Percentiles rank a stretch among this genome's conserved stretches.
Evolutionary conservation across 768 basidiomycete genomes (phyloP).

Genomic region (Amanita polypyramis): DNA sequence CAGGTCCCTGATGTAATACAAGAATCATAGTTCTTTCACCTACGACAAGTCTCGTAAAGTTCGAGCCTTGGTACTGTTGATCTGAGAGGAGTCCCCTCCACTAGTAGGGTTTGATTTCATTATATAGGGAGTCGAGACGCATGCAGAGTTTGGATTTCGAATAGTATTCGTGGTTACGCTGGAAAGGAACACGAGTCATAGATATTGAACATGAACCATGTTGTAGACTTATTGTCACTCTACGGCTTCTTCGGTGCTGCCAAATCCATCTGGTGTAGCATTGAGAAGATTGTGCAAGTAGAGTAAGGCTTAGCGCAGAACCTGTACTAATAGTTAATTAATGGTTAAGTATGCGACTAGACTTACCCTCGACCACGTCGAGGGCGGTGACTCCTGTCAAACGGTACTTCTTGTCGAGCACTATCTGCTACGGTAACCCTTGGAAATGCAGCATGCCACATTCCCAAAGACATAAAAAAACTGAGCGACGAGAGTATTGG

Average conservation of each 20-base stretch:
- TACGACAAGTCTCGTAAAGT: no score
- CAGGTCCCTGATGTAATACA: no score
- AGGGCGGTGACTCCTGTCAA: slow-evolving; percentile 73
- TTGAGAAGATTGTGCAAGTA: slow-evolving; percentile 86
- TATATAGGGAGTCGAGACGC: slow-evolving; percentile 81
- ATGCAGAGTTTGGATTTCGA: slow-evolving; percentile 70
- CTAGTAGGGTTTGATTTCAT: slow-evolving; percentile 32
- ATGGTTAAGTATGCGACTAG: neutral
- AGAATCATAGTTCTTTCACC: no score
- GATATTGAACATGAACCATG: neutral
- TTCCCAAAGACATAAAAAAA: no score
- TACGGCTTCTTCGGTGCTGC: slow-evolving; percentile 73
- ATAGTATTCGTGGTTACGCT: slow-evolving; percentile 80
- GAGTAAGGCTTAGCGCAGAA: slow-evolving; percentile 79
- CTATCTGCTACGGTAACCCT: no score
- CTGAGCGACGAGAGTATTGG: no score
- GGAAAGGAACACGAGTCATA: neutral
- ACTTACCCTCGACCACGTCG: slow-evolving; percentile 80
- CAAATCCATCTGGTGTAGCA: slow-evolving; percentile 78
- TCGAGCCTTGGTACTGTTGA: slow-evolving; percentile 77
- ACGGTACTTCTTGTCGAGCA: slow-evolving; percentile 63
- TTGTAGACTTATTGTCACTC: slow-evolving; percentile 81
- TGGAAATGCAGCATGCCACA: no score
- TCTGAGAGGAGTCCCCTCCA: slow-evolving; percentile 83
- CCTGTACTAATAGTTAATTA: slow-evolving; percentile 25